phyloP scores from a whole-genome alignment of 192 early-diverging fungal species.

The Dispira simplex region DNA sequence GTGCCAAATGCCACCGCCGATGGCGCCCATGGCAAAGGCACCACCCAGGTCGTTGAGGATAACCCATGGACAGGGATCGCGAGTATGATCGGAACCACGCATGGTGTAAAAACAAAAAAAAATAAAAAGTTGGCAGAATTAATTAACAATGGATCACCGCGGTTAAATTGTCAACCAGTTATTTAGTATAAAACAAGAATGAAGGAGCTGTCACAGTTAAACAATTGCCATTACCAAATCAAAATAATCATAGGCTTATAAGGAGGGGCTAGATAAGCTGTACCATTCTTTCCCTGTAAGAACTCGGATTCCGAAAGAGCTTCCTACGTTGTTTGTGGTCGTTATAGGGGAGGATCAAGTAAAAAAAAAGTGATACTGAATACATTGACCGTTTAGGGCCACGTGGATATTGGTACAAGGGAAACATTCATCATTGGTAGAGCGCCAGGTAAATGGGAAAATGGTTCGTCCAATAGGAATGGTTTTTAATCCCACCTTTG shows the following conservation, averaged over 20 bases:
- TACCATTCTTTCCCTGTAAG: neutral
- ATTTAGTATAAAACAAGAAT: neutral
- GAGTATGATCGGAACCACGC: conserved; percentile 11
- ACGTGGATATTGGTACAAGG: no score
- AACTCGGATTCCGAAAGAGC: no score
- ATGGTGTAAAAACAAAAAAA: conserved; percentile 6
- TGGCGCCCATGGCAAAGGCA: conserved; percentile 91
- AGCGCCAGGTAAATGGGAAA: no score
- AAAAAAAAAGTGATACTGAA: no score
- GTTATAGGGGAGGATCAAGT: no score
- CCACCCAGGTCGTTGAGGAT: conserved; percentile 73
- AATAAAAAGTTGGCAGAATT: neutral
- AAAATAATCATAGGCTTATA: neutral
- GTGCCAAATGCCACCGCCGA: conserved; percentile 94
- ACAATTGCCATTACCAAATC: neutral
- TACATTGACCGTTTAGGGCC: no score
- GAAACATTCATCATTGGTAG: no score
- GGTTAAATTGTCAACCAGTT: neutral
- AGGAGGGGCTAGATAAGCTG: neutral
- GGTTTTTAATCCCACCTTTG: no score
- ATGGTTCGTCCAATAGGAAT: no score
- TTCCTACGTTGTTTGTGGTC: no score
- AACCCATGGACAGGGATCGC: conserved; percentile 49
- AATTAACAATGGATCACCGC: neutral
- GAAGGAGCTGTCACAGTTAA: neutral